Evolutionary conservation across 495 filamentous ascomycete genomes (phyloP).

Genomic region (Cercophora samala): DNA sequence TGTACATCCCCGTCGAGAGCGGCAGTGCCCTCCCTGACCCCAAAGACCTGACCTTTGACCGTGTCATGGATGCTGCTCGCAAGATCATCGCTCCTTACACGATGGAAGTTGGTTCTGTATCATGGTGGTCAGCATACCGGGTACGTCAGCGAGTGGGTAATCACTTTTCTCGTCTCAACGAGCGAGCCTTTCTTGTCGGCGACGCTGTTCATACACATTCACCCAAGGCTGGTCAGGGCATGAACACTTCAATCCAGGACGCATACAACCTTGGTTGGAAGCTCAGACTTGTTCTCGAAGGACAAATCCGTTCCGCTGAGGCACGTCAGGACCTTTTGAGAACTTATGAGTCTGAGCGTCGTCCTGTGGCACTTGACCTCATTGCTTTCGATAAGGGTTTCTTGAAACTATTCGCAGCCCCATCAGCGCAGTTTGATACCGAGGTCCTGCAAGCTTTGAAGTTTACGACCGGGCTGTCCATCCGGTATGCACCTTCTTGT

Average conservation of each 20-base stretch:
- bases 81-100: slow-evolving; percentile 60
- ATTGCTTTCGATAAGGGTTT: slow-evolving; percentile 68
- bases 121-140: slow-evolving; percentile 49
- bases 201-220: slow-evolving; percentile 63
- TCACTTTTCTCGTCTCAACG: slow-evolving; percentile 52
- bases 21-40: slow-evolving; percentile 40
- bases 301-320: slow-evolving; percentile 32
- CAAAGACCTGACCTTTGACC: slow-evolving; percentile 50
- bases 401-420: slow-evolving; percentile 44
- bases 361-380: slow-evolving; percentile 65
- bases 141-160: slow-evolving; percentile 73
- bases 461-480: slow-evolving; percentile 38
- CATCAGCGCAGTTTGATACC: slow-evolving; percentile 39
- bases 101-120: slow-evolving; percentile 36
- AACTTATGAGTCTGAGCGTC: slow-evolving; percentile 69
- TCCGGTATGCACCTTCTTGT: slow-evolving; percentile 18
- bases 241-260: slow-evolving; percentile 69
- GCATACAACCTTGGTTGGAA: slow-evolving; percentile 77
- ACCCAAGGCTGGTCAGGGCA: slow-evolving; percentile 72
- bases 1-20: slow-evolving; percentile 63
- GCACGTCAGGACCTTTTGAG: slow-evolving; percentile 52
- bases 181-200: slow-evolving; percentile 64
- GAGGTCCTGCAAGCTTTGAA: slow-evolving; percentile 32
- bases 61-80: slow-evolving; percentile 57
- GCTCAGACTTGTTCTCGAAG: slow-evolving; percentile 56